phyloP scores from a whole-genome alignment of 176 grass and related monocot genomes.

The Tillandsia leiboldiana region DNA sequence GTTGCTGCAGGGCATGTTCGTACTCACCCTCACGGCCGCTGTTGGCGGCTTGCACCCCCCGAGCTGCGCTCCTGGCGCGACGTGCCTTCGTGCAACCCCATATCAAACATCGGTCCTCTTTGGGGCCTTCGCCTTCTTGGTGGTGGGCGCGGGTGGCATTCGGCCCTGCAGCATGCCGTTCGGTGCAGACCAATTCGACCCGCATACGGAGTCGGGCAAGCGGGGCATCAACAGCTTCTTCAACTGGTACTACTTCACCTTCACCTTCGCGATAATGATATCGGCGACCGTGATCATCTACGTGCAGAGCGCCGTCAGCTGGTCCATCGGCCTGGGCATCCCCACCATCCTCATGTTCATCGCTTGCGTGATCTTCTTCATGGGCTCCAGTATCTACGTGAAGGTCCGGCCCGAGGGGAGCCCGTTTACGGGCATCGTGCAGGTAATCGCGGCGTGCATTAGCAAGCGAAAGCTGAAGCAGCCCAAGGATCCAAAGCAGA shows the following conservation, averaged over 20 bases:
- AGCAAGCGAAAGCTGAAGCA: constrained; percentile 51
- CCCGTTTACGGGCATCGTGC: constrained; percentile 80
- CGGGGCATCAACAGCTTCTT: constrained; percentile 99
- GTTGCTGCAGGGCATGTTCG: constrained; percentile 62
- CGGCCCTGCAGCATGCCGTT: constrained; percentile 90
- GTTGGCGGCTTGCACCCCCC: constrained; percentile 49
- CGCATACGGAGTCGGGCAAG: constrained; percentile 64
- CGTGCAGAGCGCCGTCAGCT: constrained; percentile 91
- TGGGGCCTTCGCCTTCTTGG: constrained; percentile 58
- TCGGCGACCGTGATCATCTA: constrained; percentile 96
- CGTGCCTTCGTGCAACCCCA: constrained; percentile 40
- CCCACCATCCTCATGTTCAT: constrained; percentile 77
- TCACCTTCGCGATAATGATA: constrained; percentile 74
- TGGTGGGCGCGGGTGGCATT: constrained; percentile 60
- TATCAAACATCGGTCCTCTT: constrained; percentile 58
- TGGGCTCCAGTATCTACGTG: constrained; percentile 68
- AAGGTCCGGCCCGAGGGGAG: constrained; percentile 51
- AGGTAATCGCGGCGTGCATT: constrained; percentile 38
- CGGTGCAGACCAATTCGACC: constrained; percentile 88
- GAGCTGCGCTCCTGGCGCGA: constrained; percentile 22
- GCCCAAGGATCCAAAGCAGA: constrained; percentile 65
- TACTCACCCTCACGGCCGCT: constrained; percentile 60
- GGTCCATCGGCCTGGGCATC: constrained; percentile 65
- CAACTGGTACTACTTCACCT: constrained; percentile 99
- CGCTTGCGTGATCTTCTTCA: constrained; percentile 77